These are phyloP conservation scores for Helichrysum umbraculigerum DNA, from an alignment of 129 eudicot species.

Conservation along the genomic window DNA sequence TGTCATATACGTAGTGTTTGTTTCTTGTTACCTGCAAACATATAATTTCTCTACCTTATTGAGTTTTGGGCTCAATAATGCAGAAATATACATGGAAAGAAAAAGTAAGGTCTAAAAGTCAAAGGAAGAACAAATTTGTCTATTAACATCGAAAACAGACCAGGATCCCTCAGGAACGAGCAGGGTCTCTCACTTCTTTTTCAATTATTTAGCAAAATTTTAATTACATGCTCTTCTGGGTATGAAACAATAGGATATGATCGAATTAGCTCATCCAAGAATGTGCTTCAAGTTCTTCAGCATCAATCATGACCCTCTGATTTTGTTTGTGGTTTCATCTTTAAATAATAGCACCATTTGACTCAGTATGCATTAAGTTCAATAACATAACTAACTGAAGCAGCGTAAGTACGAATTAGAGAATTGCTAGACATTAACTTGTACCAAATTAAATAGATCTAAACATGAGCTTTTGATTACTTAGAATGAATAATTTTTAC, in stretches of 20 bases:
- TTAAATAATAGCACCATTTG: constrained; percentile 7
- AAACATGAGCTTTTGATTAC: constrained; percentile 10
- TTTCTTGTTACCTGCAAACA: not conserved
- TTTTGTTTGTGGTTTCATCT: not conserved
- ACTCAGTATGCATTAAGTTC: not conserved
- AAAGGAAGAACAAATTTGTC: constrained; percentile 10
- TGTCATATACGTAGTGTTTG: not conserved
- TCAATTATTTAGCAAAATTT: not conserved
- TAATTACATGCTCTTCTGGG: not conserved
- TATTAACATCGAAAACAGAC: not conserved
- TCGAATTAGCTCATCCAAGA: not conserved
- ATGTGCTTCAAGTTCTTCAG: not conserved
- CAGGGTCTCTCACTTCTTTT: not conserved
- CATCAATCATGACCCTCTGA: not conserved
- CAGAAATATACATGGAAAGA: constrained; percentile 15
- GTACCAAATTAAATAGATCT: constrained; percentile 15
- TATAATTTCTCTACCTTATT: not conserved
- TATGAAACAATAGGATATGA: constrained; percentile 2
- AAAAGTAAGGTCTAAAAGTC: not conserved
- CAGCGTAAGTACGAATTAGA: not conserved
- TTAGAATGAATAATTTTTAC: not conserved
- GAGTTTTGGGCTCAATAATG: not conserved
- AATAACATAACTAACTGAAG: no score
- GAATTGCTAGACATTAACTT: not conserved
- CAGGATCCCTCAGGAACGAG: not conserved